Base-by-base conservation (phyloP, 345 rosid genomes). In the Orychophragmus violaceus region DNA sequence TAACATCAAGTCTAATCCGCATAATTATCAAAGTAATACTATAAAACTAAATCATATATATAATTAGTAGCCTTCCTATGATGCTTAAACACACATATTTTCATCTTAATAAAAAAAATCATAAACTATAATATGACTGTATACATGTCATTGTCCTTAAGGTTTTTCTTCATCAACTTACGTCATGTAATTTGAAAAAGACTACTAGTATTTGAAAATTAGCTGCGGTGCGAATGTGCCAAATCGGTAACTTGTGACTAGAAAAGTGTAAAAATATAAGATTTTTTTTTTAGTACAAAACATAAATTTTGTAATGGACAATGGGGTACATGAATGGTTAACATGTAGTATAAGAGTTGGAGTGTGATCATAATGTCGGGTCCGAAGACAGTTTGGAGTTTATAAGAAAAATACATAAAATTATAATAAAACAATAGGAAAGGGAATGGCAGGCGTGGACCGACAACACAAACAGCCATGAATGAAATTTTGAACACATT, bases 401-500 rank as follows among this genome's bases (percentile, higher is more conserved):
- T 35, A 23, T 53, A 62, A 29, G 56, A 53, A 60, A 67, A 50
- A 29, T 61, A 22, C 12, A 72, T 21, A 4, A 21, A 30, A n/a
- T n/a, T 24, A 56, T 9, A 48, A 64, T 5, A 37, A 19, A 41
- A 25, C 29, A 7, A 55, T 28, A 44, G 42, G 14, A 55, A 53
- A 52, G 36, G 49, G 36, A 41, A 39, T 6, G 50, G 63, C 76
- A 66, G 50, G 77, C 77, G 62, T 73, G 77, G 77, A 66, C 72
- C 77, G 77, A 73, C 72, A 73, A 59, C 48, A 37, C 6, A 65
- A 72, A 72, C 76, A 64, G 76, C 72, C 61, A 72, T 66, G 53
- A 72, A 72, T 72, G 62, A 33, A 58, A 49, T 29, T n/a, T 55
- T 66, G 48, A 41, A 58, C 64, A 62, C 55, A 71, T 71, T 71